Base-by-base conservation (phyloP, 108 stramenopile species). In the Nitzschia sp. region DNA sequence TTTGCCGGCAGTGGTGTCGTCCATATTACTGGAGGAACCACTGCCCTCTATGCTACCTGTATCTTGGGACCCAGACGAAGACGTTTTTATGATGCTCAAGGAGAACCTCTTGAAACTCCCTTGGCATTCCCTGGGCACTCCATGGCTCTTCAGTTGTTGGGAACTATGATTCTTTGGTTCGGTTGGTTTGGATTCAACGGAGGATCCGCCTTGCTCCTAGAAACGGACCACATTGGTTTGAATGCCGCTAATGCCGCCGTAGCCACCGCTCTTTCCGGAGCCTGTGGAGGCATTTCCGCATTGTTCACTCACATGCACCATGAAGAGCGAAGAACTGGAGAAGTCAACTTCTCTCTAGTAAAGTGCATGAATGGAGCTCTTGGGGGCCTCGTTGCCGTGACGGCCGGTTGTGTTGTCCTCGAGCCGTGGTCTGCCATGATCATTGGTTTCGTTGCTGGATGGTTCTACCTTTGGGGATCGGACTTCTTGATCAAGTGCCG, bases 121-220 rank as follows among this genome's bases (percentile, higher is more conserved):
- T 78, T 75, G 54, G 46, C 72, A 11, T 80, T 95, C 69, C 85
- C 83, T 40, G 88, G 88, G 15, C 94, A 95, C 68, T 87, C 84
- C 2, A 71, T 89, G 26, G 72, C 94, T 9, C 62, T 96, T 6
- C 92, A 80, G 50, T 53, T 81, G 11, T 43, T 90, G 20, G 89
- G 90, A 48, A 89, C 88, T 6, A 87, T 97, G 79, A 82, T 97
- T 52, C 82, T 97, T 6, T 96, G 95, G 95, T 90, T 93, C 75
- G 94, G 93, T 15, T 91, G 77, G 96, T 93, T 86, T 51, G 93
- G 95, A 24, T 97, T 97, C 87, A 97, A 96, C 83, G 83, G 85
- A 9, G 95, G 92, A 22, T 87, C 86, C 14, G 86, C 91, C 25
- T 56, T 95, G 19, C 53, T 66, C 20, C 76, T 95, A 20, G 61